A percentile compares a stretch with the other conserved stretches of the same genome.
Evolutionary conservation across 2,329 filamentous ascomycete genomes (phyloP).

Genomic region (Colletotrichum higginsianum): DNA sequence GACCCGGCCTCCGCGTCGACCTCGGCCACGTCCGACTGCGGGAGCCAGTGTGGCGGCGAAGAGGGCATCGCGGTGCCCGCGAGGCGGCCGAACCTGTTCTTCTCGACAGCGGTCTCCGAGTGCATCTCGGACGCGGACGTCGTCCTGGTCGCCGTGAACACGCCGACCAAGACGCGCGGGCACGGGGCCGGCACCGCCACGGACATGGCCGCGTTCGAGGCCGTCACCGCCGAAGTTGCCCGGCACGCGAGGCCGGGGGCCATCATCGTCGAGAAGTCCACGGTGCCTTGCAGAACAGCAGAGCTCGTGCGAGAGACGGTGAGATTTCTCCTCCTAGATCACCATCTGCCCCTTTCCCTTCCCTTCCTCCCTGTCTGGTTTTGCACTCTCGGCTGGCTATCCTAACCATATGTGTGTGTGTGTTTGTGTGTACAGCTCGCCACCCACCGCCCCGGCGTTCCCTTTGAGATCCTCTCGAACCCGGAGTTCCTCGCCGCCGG

Average conservation of each 20-base stretch:
- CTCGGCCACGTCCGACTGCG: conserved; percentile 52
- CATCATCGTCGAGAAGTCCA: conserved; percentile 87
- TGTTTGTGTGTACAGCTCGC: conserved; percentile 58
- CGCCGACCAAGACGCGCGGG: conserved; percentile 81
- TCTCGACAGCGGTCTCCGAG: conserved; percentile 77
- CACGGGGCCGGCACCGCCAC: conserved; percentile 79
- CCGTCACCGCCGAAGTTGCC: conserved; percentile 77
- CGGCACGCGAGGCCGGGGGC: conserved; percentile 75
- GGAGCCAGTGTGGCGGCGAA: conserved; percentile 45
- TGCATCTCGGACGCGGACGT: conserved; percentile 78
- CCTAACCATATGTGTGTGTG: background rate
- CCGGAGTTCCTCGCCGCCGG: conserved; percentile 87
- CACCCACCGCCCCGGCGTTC: conserved; percentile 72
- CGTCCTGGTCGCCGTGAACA: conserved; percentile 83
- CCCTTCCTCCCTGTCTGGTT: background rate
- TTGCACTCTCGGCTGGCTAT: background rate
- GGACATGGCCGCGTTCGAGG: conserved; percentile 80
- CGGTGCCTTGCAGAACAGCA: conserved; percentile 82
- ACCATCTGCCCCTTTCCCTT: background rate
- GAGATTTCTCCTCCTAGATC: conserved; percentile 46
- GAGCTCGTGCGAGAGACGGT: conserved; percentile 78
- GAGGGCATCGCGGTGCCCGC: conserved; percentile 54
- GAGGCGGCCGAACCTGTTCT: conserved; percentile 78
- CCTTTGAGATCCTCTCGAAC: conserved; percentile 84
- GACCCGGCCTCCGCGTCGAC: conserved; percentile 46